Evolutionary conservation across 371 early-diverging fungal species (phyloP), one percentile per base, ranked within the genome.

Genomic region (Rhizopus microsporus): DNA sequence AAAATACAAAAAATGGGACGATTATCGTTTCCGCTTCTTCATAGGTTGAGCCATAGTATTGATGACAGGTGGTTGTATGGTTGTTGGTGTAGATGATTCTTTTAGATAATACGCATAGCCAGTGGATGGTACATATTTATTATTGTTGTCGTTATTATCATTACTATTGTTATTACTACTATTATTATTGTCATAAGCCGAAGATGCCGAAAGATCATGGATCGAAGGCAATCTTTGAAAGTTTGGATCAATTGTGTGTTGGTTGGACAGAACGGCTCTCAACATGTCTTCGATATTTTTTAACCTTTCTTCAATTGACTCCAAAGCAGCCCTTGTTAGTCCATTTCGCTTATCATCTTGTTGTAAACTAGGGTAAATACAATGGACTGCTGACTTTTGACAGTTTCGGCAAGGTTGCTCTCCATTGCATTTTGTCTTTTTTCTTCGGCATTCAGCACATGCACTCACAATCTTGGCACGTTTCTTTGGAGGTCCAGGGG

Each of bases 381-480:
- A 84, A 9, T 65, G 58, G 8, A 72, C 74, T 4, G 59, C 65
- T 39, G 80, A 76, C 54, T 81, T 80, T 63, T 72, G 71, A 56
- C 86, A 86, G 63, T 78, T 82, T n/a, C 78, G 71, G 57, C 86
- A 86, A 10, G 86, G 86, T 30, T 75, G 73, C 50, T 77, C 76
- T 30, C 86, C 86, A 65, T 85, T 80, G 49, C 85, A 85, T 64
- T 83, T 83, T 48, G 81, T 82, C 57, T 85, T 85, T 67, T 82
- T 81, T 13, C 83, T 71, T 52, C 85, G 70, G 54, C 85, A 85
- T 60, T 81, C 82, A 17, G 77, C 62, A 52, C 84, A 83, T 3
- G 86, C 86, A 46, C 83, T 86, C 15, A 83, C 76, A 38, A 86
- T 84, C 59, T 84, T 84, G 40, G 79, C 83, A 58, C 84, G 80